These are phyloP conservation scores for Carnegiea gigantea DNA, from an alignment of 179 eudicot genomes.

Conservation along the genomic window DNA sequence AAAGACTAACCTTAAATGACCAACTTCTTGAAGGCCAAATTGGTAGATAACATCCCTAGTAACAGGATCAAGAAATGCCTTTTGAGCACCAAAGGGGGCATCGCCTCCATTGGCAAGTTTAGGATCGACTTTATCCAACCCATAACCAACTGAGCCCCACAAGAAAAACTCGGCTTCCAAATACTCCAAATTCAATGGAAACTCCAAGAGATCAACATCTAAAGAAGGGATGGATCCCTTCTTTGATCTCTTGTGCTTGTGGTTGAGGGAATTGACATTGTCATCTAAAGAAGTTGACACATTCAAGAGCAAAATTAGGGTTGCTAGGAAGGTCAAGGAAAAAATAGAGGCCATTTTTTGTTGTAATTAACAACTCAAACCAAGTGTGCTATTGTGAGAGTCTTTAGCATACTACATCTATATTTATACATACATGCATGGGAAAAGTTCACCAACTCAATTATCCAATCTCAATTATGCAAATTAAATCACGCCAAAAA, in stretches of 20 bases:
- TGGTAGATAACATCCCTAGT: constrained; percentile 58
- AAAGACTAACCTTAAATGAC: constrained; percentile 45
- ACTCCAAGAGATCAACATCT: constrained; percentile 55
- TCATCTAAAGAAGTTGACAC: not conserved
- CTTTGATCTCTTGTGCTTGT: not conserved
- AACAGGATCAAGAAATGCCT: constrained; percentile 57
- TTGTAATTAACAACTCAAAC: not conserved
- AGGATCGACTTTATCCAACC: constrained; percentile 60
- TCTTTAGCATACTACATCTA: not conserved
- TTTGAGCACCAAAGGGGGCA: constrained; percentile 47
- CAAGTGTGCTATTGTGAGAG: not conserved
- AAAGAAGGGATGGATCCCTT: constrained; percentile 8
- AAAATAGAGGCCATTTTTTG: not conserved
- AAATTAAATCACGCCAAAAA: too few relatives aligned
- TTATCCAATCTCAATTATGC: too few relatives aligned
- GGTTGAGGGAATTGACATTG: not conserved
- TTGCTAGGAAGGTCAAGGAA: not conserved
- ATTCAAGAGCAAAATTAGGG: not conserved
- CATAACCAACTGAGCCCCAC: constrained; percentile 67
- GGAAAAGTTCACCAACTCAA: not conserved
- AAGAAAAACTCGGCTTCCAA: constrained; percentile 86
- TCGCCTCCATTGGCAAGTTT: constrained; percentile 64
- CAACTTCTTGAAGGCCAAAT: constrained; percentile 75
- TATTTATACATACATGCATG: not conserved
- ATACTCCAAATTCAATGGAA: constrained; percentile 79